Evolutionary conservation across 768 basidiomycete species (phyloP), one percentile per base, ranked within the genome.

Genomic region (Dioszegia crocea): DNA sequence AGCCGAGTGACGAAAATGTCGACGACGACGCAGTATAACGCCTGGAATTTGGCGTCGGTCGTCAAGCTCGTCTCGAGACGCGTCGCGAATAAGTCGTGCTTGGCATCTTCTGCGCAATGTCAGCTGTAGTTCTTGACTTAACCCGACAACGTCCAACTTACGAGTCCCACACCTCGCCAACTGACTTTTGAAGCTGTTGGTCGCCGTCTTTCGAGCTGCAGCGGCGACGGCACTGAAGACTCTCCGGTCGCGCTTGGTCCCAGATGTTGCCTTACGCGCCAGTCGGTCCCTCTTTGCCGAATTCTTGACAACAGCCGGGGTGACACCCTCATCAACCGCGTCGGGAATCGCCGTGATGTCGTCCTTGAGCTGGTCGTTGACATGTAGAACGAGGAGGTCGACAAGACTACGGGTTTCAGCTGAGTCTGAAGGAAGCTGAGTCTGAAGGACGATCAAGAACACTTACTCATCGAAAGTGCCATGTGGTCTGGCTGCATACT

Each of bases 381-480:
- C 79, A 11, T 84, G 84, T 27, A 88, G 80, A 3, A 83, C 80
- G 4, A 88, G 78, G 48, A 88, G 84, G 51, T 87, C 85, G 52
- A 87, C 80, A 21, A 88, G 79, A 64, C 63, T 69, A 57, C 2
- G 30, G 10, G 6, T 6, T 27, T 54, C n/a, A 49, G 54, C 27
- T 49, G 21, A 10, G 11, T n/a, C n/a, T n/a, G n/a, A n/a, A n/a
- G n/a, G n/a, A n/a, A n/a, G n/a, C n/a, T n/a, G n/a, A n/a, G n/a
- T n/a, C n/a, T n/a, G n/a, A n/a, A n/a, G n/a, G n/a, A n/a, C n/a
- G n/a, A n/a, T n/a, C n/a, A 24, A 23, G 45, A 24, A 47, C 21
- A 62, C 62, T 60, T 39, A 66, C 67, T 88, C 87, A 68, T 89
- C 88, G 84, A 85, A 88, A 66, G 85, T 87, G 0, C 87, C 87